Evolutionary conservation across 257 asterid genomes (phyloP), one percentile per base, ranked within the genome.

Genomic region (Echites panduratus): DNA sequence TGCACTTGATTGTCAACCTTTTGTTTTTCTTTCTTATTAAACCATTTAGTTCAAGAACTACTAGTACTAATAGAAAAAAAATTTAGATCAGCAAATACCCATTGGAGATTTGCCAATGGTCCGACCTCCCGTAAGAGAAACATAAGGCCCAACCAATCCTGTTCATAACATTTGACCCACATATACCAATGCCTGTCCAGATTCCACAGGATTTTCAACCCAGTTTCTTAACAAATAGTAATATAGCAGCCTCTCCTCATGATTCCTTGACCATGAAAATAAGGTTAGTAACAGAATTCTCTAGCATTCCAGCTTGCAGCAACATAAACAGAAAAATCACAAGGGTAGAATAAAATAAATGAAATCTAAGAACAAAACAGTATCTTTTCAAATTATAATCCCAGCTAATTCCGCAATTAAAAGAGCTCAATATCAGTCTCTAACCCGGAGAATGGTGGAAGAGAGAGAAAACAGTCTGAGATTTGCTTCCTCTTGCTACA

Each of bases 401-500:
- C 79, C 80, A 64, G 78, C 78, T 70, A 73, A 76, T 75, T 71
- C 76, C 57, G 77, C 66, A 70, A 12, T 58, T 50, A 66, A 67
- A 69, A 45, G 26, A 63, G 71, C 81, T 67, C 71, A 72, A 78
- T 70, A 56, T 70, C 78, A 59, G 61, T 62, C 79, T 53, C 79
- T 70, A 73, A 5, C 35, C 45, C 27, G 12, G n/a, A 50, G 67
- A 11, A 1, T 1, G 49, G 49, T 8, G 0, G 49, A 8, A 26
- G 13, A 72, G 79, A 78, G 72, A 54, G 40, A 45, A 67, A 47
- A 73, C 74, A 56, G 43, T 19, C 29, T 49, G 52, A 74, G 75
- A 68, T 56, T 32, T 75, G 75, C 79, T 67, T 71, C 79, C 82
- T 77, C 89, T 50, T 81, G 86, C 87, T 84, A 87, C 90, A 82